phyloP scores from a whole-genome alignment of 805 yeast genomes.

The Pichia manshurica region DNA sequence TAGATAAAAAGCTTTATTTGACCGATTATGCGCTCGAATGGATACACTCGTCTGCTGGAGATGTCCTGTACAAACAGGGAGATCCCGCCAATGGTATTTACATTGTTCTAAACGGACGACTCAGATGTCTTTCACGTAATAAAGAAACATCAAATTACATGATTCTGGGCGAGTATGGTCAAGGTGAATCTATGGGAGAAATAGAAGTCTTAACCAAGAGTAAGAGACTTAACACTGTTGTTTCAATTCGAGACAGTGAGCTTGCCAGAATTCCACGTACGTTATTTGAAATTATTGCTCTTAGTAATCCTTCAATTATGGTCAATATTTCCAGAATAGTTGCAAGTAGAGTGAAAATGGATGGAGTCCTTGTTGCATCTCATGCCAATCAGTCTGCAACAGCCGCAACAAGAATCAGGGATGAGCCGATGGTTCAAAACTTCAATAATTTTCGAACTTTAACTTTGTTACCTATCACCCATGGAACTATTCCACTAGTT shows the following conservation, averaged over 20 bases:
- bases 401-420: slow-evolving; percentile 27
- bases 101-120: slow-evolving; percentile 81
- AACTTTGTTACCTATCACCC: slow-evolving; percentile 72
- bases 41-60: slow-evolving; percentile 88
- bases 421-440: slow-evolving; percentile 29
- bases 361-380: slow-evolving; percentile 12
- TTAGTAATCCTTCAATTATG: slow-evolving; percentile 84
- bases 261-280: slow-evolving; percentile 89
- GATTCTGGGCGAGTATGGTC: slow-evolving; percentile 78
- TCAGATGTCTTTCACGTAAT: slow-evolving; percentile 48
- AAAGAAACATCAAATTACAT: slow-evolving; percentile 23
- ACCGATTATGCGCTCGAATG: slow-evolving; percentile 93
- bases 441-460: slow-evolving; percentile 67
- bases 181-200: slow-evolving; percentile 93
- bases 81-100: slow-evolving; percentile 88
- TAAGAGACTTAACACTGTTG: slow-evolving; percentile 58
- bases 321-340: slow-evolving; percentile 84
- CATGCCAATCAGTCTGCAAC: slow-evolving; percentile 19
- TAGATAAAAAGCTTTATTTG: slow-evolving; percentile 62
- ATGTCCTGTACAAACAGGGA: slow-evolving; percentile 70
- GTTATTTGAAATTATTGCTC: slow-evolving; percentile 75
- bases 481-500: slow-evolving; percentile 70
- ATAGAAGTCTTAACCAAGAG: slow-evolving; percentile 86
- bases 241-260: slow-evolving; percentile 91
- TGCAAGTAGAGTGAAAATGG: slow-evolving; percentile 47